Evolutionary conservation across 768 basidiomycete genomes (phyloP).

Genomic region (Tremella fuciformis): DNA sequence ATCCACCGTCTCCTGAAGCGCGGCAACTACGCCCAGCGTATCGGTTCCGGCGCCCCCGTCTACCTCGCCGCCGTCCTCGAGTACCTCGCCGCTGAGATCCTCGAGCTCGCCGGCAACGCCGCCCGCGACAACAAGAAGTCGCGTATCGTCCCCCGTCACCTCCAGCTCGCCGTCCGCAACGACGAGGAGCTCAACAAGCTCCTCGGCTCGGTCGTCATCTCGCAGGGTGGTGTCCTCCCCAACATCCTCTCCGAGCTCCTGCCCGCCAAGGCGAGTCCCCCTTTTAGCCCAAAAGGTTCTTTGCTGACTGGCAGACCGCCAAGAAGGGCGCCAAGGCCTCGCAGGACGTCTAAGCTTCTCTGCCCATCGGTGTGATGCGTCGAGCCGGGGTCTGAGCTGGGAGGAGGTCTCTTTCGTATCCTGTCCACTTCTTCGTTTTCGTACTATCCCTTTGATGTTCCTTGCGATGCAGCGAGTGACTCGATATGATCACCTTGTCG

Average conservation of each 20-base stretch:
- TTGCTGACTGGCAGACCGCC: conserved; percentile 25
- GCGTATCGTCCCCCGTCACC: conserved; percentile 89
- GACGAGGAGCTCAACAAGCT: conserved; percentile 81
- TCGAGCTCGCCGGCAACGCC: conserved; percentile 78
- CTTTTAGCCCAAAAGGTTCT: not conserved
- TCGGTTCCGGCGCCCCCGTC: conserved; percentile 86
- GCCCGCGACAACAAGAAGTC: conserved; percentile 83
- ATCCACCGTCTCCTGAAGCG: conserved; percentile 82
- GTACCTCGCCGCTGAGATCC: conserved; percentile 88
- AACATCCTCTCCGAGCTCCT: conserved; percentile 67
- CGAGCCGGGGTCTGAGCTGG: conserved; percentile 4
- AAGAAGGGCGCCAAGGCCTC: conserved; percentile 48
- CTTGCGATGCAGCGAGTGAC: conserved; percentile 12
- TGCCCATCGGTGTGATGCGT: conserved; percentile 7
- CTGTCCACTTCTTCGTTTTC: conserved; percentile 30
- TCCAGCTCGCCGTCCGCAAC: conserved; percentile 88
- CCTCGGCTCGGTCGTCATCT: conserved; percentile 81
- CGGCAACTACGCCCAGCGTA: conserved; percentile 77
- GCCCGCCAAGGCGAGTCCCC: conserved; percentile 58
- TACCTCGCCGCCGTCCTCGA: conserved; percentile 88
- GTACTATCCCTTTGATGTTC: conserved; percentile 24
- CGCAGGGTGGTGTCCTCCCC: conserved; percentile 78
- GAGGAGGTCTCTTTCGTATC: conserved; percentile 7
- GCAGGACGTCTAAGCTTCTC: conserved; percentile 45
- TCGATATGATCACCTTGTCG: too few relatives aligned